Evolutionary conservation across 1,284 basidiomycete species (phyloP).

Genomic region (Ceratobasidium papillatum): DNA sequence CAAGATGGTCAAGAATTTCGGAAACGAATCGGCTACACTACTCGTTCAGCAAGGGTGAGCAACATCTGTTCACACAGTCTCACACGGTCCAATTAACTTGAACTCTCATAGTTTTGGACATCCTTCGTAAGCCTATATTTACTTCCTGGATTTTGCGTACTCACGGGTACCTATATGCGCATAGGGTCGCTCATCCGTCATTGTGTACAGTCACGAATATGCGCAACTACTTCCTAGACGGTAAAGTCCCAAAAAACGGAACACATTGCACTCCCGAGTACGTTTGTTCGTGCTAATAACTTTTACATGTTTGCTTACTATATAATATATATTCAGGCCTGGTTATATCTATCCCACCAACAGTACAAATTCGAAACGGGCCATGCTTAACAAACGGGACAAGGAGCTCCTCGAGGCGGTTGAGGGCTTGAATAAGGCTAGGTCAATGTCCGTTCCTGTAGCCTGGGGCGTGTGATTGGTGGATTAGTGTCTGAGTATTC

Average conservation of each 20-base stretch:
- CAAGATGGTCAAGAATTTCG: slow-evolving; percentile 45
- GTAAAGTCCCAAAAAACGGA: slow-evolving; percentile 43
- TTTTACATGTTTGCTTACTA: background rate
- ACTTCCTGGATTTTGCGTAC: background rate
- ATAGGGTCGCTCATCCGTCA: slow-evolving; percentile 45
- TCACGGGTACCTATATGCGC: background rate
- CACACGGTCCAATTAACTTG: background rate
- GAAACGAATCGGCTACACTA: slow-evolving; percentile 44
- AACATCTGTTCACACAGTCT: background rate
- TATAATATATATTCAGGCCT: background rate
- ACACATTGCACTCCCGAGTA: slow-evolving; percentile 43
- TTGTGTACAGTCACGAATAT: slow-evolving; percentile 46
- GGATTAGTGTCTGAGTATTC: too few relatives aligned
- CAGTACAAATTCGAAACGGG: background rate
- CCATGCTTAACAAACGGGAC: background rate
- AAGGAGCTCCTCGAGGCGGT: background rate
- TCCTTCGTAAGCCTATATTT: slow-evolving; percentile 40
- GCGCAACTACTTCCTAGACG: slow-evolving; percentile 46
- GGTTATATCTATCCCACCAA: slow-evolving; percentile 20
- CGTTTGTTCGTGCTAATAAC: background rate
- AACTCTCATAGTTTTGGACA: slow-evolving; percentile 45
- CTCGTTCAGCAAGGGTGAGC: slow-evolving; percentile 46
- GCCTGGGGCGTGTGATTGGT: background rate
- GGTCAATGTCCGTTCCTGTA: background rate
- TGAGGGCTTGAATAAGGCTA: background rate